Evolutionary conservation across 441 rosid species (phyloP), one percentile per base, ranked within the genome.

Genomic region (Sinapis alba): DNA sequence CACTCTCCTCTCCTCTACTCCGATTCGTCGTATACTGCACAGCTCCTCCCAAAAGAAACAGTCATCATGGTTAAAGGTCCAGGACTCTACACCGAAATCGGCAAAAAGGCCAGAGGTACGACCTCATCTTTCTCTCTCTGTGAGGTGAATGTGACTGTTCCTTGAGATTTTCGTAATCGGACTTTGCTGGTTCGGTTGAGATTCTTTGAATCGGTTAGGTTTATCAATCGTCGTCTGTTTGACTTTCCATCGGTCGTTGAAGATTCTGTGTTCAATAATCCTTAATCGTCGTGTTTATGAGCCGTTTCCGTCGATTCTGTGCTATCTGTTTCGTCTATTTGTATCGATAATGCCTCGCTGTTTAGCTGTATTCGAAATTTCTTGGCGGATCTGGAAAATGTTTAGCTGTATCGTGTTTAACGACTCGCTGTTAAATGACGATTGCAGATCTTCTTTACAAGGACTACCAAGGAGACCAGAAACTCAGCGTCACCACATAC

Each of bases 21-120:
- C 20, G 1, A 18, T 7, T 59, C n/a, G 9, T 59, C n/a, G 9
- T 32, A 43, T 7, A 24, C 72, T 34, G 32, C 41, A 8, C 0
- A 15, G 16, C 16, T 54, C 56, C 1, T 19, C 24, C 24, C 23
- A 5, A 5, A 3, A 74, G 69, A 13, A 62, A 34, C 73, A 80
- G 80, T 56, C 84, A 94, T 94, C 84, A 95, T 95, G 99, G 98
- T 74, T 73, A 91, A 93, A 76, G 99, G 99, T 12, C 98, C 99
- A 10, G 99, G 99, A 53, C 95, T 93, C 84, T 95, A 93, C 88
- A 19, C 87, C 79, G 97, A 91, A 36, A 89, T 95, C 76, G 98
- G 98, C 85, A 96, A 96, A 86, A 93, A 81, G 81, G 90, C 97
- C 75, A 84, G 98, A 88, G 99, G 99, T 89, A 63, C 3, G 8